Evolutionary conservation across 805 yeast genomes (phyloP).

Genomic region (Barnettozyma californica): DNA sequence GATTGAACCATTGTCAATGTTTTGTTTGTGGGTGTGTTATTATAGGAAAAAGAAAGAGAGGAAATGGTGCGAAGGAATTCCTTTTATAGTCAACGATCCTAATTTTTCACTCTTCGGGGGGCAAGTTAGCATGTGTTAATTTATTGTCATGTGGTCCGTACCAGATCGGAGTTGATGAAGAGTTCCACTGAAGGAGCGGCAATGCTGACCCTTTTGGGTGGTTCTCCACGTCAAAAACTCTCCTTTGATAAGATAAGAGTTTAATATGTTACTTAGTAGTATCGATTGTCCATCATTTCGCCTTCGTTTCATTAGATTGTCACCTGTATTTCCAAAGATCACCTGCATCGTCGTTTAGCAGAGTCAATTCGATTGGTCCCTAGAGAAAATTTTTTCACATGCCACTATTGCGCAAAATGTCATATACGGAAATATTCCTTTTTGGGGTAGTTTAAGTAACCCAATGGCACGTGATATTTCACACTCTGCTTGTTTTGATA

Average conservation of each 20-base stretch:
- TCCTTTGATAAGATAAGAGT: not conserved
- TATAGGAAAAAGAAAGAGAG: not conserved
- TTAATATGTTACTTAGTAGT: not conserved
- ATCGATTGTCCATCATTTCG: not conserved
- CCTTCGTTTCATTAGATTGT: not conserved
- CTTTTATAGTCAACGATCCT: not conserved
- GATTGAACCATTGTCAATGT: conserved; percentile 75
- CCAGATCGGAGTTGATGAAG: not conserved
- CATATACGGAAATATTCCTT: not conserved
- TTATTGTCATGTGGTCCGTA: not conserved
- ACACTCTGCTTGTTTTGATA: too few relatives aligned
- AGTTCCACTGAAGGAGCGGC: not conserved
- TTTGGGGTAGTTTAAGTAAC: not conserved
- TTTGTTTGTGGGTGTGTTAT: conserved; percentile 11
- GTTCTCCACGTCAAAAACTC: not conserved
- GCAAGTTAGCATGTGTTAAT: conserved; percentile 1
- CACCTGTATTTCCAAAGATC: not conserved
- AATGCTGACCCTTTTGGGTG: not conserved
- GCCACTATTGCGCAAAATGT: not conserved
- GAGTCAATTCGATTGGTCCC: not conserved
- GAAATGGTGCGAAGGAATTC: not conserved
- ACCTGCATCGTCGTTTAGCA: conserved; percentile 5
- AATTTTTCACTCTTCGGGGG: not conserved
- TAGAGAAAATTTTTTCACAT: conserved; percentile 6
- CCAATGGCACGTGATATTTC: not conserved